Conservation (phyloP, 2,329 filamentous ascomycete genomes). For the Helminthosporium solani region DNA sequence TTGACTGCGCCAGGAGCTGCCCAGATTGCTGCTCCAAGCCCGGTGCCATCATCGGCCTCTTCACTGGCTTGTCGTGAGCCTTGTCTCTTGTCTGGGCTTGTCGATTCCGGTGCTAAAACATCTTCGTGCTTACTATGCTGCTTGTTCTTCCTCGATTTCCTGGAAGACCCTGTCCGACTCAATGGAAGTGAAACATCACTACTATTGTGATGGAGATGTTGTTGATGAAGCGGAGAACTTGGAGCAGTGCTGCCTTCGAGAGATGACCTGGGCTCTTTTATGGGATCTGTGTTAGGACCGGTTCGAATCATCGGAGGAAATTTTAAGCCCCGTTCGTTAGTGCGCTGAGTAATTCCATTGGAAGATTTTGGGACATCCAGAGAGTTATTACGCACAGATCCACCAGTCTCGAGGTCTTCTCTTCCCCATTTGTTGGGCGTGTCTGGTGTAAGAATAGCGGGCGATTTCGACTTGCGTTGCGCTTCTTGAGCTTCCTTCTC, state of each 20-base stretch:
- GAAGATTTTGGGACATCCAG: slow-evolving; percentile 22
- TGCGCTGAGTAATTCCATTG: slow-evolving; percentile 21
- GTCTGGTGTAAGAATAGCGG: slow-evolving; percentile 45
- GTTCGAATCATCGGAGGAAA: slow-evolving; percentile 21
- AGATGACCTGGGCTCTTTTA: slow-evolving; percentile 41
- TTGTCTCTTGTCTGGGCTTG: slow-evolving; percentile 25
- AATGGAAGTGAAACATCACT: slow-evolving; percentile 40
- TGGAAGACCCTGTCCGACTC: slow-evolving; percentile 34
- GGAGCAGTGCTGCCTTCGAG: slow-evolving; percentile 44
- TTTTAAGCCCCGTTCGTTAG: slow-evolving; percentile 22
- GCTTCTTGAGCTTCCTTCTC: slow-evolving; percentile 45
- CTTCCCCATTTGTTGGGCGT: slow-evolving; percentile 44
- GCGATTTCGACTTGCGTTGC: slow-evolving; percentile 35
- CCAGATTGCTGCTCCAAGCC: slow-evolving; percentile 31
- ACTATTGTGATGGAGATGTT: slow-evolving; percentile 35
- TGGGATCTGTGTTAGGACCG: slow-evolving; percentile 17
- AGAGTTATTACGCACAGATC: slow-evolving; percentile 23
- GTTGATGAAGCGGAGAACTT: slow-evolving; percentile 36
- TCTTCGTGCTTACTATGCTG: slow-evolving; percentile 22
- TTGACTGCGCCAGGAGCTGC: slow-evolving; percentile 38
- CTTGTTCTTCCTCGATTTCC: slow-evolving; percentile 42
- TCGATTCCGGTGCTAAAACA: slow-evolving; percentile 19
- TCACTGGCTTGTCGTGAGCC: slow-evolving; percentile 33
- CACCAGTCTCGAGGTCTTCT: slow-evolving; percentile 20
- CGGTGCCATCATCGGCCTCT: slow-evolving; percentile 32